Evolutionary conservation across 1,284 basidiomycete species (phyloP).

Genomic region (Wallemia hederae): DNA sequence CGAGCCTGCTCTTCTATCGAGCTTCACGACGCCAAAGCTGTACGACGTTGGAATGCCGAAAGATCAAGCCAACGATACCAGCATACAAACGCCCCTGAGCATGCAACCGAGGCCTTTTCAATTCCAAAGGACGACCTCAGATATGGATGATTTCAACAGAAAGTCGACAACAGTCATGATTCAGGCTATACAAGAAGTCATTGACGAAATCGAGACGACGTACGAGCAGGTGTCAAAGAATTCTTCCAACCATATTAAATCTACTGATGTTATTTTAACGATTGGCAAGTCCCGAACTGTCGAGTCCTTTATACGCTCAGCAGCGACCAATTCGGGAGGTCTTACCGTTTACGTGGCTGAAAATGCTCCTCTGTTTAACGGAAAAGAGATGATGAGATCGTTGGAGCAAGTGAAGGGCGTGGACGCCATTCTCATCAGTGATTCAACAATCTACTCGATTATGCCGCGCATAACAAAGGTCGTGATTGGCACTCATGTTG

Average conservation of each 20-base stretch:
- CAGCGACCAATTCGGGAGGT: constrained; percentile 50
- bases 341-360: constrained; percentile 92
- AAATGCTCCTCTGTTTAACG: constrained; percentile 53
- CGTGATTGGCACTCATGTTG: constrained; percentile 50
- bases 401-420: constrained; percentile 23
- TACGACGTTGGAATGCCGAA: background rate
- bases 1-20: background rate
- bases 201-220: constrained; percentile 84
- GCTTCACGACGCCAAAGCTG: background rate
- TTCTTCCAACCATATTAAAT: constrained; percentile 84
- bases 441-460: constrained; percentile 75
- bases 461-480: constrained; percentile 95
- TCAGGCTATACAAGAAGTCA: constrained; percentile 26
- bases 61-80: background rate
- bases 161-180: constrained; percentile 12
- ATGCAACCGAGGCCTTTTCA: background rate
- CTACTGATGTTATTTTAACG: constrained; percentile 86
- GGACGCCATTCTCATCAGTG: constrained; percentile 78
- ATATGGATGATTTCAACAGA: constrained; percentile 8
- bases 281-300: constrained; percentile 82
- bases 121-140: too few relatives aligned
- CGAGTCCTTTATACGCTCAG: constrained; percentile 71
- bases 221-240: constrained; percentile 84
- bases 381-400: background rate
- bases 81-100: background rate